Evolutionary conservation across 306 rosid genomes (phyloP).

Genomic region (Pueraria montana): DNA sequence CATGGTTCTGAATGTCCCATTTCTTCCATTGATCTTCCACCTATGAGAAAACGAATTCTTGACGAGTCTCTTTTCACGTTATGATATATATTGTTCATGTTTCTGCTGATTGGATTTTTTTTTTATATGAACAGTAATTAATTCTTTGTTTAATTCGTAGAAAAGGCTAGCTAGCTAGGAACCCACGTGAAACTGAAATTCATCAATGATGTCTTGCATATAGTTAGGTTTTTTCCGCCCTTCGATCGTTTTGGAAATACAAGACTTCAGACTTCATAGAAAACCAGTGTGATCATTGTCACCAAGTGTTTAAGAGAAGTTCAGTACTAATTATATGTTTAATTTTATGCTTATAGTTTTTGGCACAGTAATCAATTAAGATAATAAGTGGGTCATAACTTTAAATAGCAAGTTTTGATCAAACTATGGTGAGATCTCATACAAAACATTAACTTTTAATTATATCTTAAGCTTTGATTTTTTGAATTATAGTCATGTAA

Average conservation of each 20-base stretch:
- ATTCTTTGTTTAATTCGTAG: neutral
- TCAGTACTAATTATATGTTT: neutral
- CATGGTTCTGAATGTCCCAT: neutral
- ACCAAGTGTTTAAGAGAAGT: neutral
- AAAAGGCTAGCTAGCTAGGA: neutral
- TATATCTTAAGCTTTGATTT: conserved; percentile 14
- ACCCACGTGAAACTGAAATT: neutral
- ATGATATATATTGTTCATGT: neutral
- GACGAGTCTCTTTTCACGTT: neutral
- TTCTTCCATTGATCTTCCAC: neutral
- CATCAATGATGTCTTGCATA: neutral
- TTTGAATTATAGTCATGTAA: neutral
- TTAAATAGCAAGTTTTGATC: neutral
- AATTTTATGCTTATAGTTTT: neutral
- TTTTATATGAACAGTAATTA: neutral
- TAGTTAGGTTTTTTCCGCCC: neutral
- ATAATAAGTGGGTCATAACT: neutral
- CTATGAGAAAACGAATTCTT: neutral
- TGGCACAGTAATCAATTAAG: neutral
- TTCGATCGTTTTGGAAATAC: neutral
- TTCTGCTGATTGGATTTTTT: neutral
- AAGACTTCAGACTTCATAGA: neutral
- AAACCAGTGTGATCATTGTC: neutral
- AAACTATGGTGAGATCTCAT: neutral
- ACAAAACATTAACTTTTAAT: neutral